A percentile compares a stretch with the other conserved stretches of the same genome.
Evolutionary conservation across 352 stramenopile genomes (phyloP).

Genomic region (Phytophthora constricta): DNA sequence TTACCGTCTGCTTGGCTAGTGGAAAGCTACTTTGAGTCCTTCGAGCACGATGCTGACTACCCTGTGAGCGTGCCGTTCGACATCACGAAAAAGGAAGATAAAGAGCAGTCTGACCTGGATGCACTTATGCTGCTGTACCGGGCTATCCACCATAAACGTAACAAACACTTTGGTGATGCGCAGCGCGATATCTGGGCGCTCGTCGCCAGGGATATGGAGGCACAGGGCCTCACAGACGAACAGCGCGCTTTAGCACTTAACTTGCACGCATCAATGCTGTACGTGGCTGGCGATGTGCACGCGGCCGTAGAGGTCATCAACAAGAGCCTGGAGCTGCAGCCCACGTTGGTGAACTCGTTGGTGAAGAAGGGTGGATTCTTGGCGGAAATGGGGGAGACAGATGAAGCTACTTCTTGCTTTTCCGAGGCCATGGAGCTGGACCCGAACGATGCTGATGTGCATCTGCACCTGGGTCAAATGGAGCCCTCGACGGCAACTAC

Average conservation of each 20-base stretch:
- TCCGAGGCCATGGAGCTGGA: slow-evolving; percentile 71
- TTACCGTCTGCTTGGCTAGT: slow-evolving; percentile 81
- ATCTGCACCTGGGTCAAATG: slow-evolving; percentile 85
- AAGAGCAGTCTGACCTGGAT: slow-evolving; percentile 52
- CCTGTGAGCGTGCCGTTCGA: slow-evolving; percentile 61
- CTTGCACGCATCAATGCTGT: slow-evolving; percentile 82
- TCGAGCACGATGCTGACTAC: slow-evolving; percentile 81
- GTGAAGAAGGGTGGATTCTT: slow-evolving; percentile 88
- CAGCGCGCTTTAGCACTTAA: slow-evolving; percentile 70
- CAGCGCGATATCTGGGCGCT: slow-evolving; percentile 56
- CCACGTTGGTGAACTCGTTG: slow-evolving; percentile 63
- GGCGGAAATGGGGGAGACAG: slow-evolving; percentile 71
- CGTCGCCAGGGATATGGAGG: slow-evolving; percentile 47
- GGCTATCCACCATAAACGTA: slow-evolving; percentile 74
- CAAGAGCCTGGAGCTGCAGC: slow-evolving; percentile 60
- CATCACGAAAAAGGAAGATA: slow-evolving; percentile 58
- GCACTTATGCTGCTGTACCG: slow-evolving; percentile 62
- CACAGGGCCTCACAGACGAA: slow-evolving; percentile 40
- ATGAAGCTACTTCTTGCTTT: slow-evolving; percentile 70
- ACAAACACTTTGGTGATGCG: slow-evolving; percentile 53
- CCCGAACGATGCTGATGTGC: slow-evolving; percentile 77
- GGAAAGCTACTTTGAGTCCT: slow-evolving; percentile 87
- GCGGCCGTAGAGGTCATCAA: slow-evolving; percentile 70
- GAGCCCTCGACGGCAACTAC: slow-evolving; percentile 79
- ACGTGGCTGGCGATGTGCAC: slow-evolving; percentile 80